A percentile compares a stretch with the other conserved stretches of the same genome.
Evolutionary conservation across 176 grass and related monocot species (phyloP).

Genomic region (Musa acuminata): DNA sequence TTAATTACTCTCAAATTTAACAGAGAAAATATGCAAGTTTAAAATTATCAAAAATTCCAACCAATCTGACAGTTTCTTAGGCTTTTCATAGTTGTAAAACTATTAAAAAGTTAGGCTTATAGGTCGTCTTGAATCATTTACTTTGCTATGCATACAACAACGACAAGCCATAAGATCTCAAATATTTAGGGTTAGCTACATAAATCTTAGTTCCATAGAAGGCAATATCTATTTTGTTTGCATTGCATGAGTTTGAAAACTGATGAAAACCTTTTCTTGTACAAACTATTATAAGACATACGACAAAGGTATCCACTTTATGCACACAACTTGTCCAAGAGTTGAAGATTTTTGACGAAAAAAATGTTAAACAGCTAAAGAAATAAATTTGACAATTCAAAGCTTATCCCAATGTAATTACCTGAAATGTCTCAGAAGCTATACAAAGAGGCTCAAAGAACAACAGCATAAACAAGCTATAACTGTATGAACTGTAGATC

Average conservation of each 20-base stretch:
- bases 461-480: conserved; percentile 78
- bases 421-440: conserved; percentile 92
- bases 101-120: conserved; percentile 12
- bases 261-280: no score
- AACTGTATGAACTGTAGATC: conserved; percentile 63
- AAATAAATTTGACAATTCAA: conserved; percentile 14
- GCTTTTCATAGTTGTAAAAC: background rate
- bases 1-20: background rate
- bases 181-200: no score
- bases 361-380: background rate
- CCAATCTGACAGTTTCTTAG: background rate
- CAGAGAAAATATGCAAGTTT: background rate
- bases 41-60: background rate
- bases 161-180: no score
- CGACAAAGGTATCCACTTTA: background rate
- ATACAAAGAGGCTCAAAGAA: conserved; percentile 93
- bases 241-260: no score
- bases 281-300: background rate
- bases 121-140: background rate
- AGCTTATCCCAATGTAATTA: conserved; percentile 25
- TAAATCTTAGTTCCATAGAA: no score
- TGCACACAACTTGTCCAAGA: background rate
- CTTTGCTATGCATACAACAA: background rate
- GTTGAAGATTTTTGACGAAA: background rate
- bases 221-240: no score